Evolutionary conservation across 2,329 filamentous ascomycete species (phyloP).

Genomic region (Colletotrichum tofieldiae): DNA sequence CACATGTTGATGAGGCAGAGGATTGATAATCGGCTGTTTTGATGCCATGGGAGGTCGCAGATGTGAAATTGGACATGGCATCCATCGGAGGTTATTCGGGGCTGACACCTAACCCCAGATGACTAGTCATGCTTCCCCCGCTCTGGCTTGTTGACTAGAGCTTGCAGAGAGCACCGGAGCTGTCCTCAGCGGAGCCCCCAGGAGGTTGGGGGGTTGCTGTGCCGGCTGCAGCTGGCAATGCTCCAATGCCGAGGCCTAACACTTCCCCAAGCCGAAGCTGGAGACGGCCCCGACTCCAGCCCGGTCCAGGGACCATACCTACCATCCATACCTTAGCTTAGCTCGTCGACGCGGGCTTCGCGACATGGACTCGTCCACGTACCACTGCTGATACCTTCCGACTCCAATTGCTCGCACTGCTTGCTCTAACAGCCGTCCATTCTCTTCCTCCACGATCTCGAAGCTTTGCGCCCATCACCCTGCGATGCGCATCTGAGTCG

Average conservation of each 20-base stretch:
- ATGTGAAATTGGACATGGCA: not conserved
- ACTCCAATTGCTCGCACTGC: conserved; percentile 18
- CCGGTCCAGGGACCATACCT: conserved; percentile 26
- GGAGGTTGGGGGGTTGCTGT: conserved; percentile 16
- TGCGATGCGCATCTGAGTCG: conserved; percentile 31
- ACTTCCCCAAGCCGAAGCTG: conserved; percentile 39
- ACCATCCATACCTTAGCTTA: conserved; percentile 24
- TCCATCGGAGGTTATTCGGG: conserved; percentile 26
- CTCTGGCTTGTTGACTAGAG: conserved; percentile 5
- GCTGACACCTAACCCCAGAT: not conserved
- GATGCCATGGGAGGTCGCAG: not conserved
- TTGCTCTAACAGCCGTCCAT: not conserved
- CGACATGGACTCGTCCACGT: conserved; percentile 14
- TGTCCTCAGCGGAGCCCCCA: conserved; percentile 18
- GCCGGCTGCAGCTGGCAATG: conserved; percentile 34
- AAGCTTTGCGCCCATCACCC: not conserved
- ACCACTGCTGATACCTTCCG: conserved; percentile 9
- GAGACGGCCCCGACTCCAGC: conserved; percentile 31
- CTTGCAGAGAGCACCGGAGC: not conserved
- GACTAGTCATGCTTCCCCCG: conserved; percentile 35
- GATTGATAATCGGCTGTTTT: not conserved
- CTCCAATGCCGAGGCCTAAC: conserved; percentile 42
- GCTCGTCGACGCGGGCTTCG: conserved; percentile 30
- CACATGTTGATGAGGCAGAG: not conserved
- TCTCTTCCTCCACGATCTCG: not conserved